Percentiles rank a stretch among this genome's conserved stretches.
phyloP scores from a whole-genome alignment of 768 basidiomycete genomes.

The Pholiota microspora region DNA sequence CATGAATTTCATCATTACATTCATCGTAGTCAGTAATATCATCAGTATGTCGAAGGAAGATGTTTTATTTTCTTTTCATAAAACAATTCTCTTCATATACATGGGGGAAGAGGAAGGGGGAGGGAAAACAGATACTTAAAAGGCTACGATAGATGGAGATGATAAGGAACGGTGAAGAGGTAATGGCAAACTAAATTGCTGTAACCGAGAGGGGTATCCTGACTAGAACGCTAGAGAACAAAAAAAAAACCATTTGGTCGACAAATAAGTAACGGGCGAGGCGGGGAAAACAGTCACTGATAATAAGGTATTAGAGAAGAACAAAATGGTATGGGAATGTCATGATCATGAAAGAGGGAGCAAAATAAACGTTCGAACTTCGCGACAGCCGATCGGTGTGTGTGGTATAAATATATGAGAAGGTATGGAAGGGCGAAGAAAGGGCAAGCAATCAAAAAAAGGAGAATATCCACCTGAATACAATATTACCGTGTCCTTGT shows the following conservation, averaged over 20 bases:
- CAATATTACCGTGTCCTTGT: conserved; percentile 3
- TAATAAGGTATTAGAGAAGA: conserved; percentile 22
- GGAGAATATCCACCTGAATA: conserved; percentile 1
- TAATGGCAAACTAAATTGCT: conserved; percentile 14
- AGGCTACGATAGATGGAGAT: conserved; percentile 13
- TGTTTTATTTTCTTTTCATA: conserved; percentile 9
- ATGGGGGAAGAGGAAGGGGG: neutral
- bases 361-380: conserved; percentile 9
- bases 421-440: neutral
- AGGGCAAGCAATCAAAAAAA: neutral
- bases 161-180: conserved; percentile 16
- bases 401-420: conserved; percentile 9
- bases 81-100: conserved; percentile 16
- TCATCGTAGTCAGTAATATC: too few species aligned
- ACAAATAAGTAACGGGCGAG: conserved; percentile 23
- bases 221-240: conserved; percentile 13
- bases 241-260: conserved; percentile 29
- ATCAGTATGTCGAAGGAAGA: too few species aligned
- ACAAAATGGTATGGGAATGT: conserved; percentile 11
- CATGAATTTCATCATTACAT: too few species aligned
- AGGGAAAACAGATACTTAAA: conserved; percentile 6
- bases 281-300: conserved; percentile 11
- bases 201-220: conserved; percentile 22
- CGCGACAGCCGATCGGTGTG: neutral
- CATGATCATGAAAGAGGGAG: conserved; percentile 10